A percentile compares a stretch with the other conserved stretches of the same genome.
These are phyloP conservation scores for Agaricus blazei DNA, from an alignment of 768 basidiomycete genomes.

Conservation along the genomic window DNA sequence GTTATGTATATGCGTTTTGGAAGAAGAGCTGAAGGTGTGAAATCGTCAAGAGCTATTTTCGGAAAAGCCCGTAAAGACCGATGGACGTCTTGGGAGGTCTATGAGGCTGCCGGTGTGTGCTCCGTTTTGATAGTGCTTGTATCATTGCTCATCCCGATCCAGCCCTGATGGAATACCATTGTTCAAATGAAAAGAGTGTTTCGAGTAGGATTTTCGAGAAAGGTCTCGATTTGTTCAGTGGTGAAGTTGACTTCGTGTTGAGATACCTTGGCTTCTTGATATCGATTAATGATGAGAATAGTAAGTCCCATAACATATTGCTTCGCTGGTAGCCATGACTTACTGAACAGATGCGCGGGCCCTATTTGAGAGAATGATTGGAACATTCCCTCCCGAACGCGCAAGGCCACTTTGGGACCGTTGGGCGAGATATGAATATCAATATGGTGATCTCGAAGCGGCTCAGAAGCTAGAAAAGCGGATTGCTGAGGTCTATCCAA, in stretches of 20 bases:
- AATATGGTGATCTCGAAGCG: conserved; percentile 88
- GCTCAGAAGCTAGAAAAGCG: conserved; percentile 87
- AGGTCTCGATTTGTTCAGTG: conserved; percentile 78
- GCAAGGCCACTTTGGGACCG: conserved; percentile 91
- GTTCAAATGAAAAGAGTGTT: conserved; percentile 68
- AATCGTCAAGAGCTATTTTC: conserved; percentile 73
- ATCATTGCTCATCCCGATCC: conserved; percentile 2
- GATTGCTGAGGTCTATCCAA: conserved; percentile 82
- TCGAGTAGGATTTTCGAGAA: conserved; percentile 92
- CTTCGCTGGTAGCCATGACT: conserved; percentile 8
- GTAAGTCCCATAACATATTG: conserved; percentile 39
- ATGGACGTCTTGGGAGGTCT: conserved; percentile 87
- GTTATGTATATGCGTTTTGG: conserved; percentile 94
- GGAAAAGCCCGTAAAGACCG: conserved; percentile 72
- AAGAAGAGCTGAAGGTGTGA: conserved; percentile 81
- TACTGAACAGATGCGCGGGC: conserved; percentile 79
- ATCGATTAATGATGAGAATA: conserved; percentile 91
- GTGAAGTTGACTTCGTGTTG: conserved; percentile 81
- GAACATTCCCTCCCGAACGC: conserved; percentile 69
- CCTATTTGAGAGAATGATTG: conserved; percentile 85
- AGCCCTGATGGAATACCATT: conserved; percentile 97
- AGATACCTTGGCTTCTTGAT: conserved; percentile 92
- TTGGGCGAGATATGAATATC: conserved; percentile 94
- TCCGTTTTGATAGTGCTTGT: not conserved
- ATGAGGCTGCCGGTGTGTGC: conserved; percentile 77